Evolutionary conservation across 352 stramenopile species (phyloP), one percentile per base, ranked within the genome.

Genomic region (Phytophthora capsici): DNA sequence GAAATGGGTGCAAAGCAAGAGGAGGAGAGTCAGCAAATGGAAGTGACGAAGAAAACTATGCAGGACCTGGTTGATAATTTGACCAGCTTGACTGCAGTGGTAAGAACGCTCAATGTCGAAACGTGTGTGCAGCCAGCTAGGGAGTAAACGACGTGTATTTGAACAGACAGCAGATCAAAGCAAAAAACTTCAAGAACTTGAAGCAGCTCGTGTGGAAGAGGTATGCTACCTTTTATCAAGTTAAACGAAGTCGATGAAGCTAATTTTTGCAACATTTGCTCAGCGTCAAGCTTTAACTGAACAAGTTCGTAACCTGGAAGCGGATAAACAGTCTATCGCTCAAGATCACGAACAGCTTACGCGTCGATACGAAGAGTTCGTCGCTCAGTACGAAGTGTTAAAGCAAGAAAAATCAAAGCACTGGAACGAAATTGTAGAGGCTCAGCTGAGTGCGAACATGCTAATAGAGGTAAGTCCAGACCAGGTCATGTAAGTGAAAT

Each of bases 391-490:
- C 37, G 80, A 91, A 22, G 20, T 77, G 14, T 57, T 89, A 13
- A 77, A 92, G 44, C 62, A 77, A 17, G 80, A 90, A 48, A 90
- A 91, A 41, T 73, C 78, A 7, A 81, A 82, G 38, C 79, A 88
- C 38, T 88, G 74, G 78, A 91, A 88, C 44, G 83, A 92, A 30
- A 89, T 91, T 61, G 78, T 90, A 22, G 53, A 77, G 17, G 82
- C 77, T 9, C 83, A 94, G 69, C 59, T 91, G 14, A 91, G 83
- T 54, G 81, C 85, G 19, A 91, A 91, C 44, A 47, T 90, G 36
- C 67, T 90, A 17, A 91, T 93, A 40, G 85, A 93, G 73, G 82
- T 90, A 73, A 28, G 53, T 37, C 36, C 13, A 48, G 19, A 12
- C 9, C 4, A 17, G 17, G 17, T 17, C 4, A 3, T 2, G 13